Conservation (phyloP, 805 yeast genomes). For the Wickerhamomyces subpelliculosus region DNA sequence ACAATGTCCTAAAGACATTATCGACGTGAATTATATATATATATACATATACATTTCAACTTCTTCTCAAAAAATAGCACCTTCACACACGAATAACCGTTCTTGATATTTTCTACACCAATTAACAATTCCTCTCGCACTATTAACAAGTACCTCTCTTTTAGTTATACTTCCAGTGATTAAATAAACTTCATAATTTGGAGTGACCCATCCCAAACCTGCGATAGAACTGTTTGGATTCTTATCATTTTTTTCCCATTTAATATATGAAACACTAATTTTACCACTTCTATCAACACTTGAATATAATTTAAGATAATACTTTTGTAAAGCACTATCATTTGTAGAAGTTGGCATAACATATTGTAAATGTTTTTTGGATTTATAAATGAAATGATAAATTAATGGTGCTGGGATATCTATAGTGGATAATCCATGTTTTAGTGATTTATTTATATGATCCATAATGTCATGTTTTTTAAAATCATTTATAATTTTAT, state of each 20-base stretch:
- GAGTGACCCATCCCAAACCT: slow-evolving; percentile 50
- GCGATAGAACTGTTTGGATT: slow-evolving; percentile 17
- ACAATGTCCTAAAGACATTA: too few relatives aligned
- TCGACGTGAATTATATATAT: neutral
- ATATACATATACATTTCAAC: neutral
- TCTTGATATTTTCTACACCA: slow-evolving; percentile 76
- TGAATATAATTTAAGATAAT: slow-evolving; percentile 17
- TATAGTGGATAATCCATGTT: slow-evolving; percentile 36
- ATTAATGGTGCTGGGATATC: slow-evolving; percentile 53
- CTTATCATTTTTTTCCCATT: slow-evolving; percentile 28
- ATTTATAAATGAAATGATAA: slow-evolving; percentile 77
- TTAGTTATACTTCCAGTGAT: slow-evolving; percentile 52
- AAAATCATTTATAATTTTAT: slow-evolving; percentile 39
- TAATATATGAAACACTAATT: slow-evolving; percentile 39
- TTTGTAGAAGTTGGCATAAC: slow-evolving; percentile 28
- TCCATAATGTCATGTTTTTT: slow-evolving; percentile 28
- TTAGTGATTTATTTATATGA: slow-evolving; percentile 28
- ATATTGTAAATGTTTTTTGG: slow-evolving; percentile 61
- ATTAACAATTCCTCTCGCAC: slow-evolving; percentile 56
- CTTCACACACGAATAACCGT: slow-evolving; percentile 67
- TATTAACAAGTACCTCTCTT: slow-evolving; percentile 48
- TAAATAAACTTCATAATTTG: slow-evolving; percentile 55
- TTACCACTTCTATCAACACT: slow-evolving; percentile 24
- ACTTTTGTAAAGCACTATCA: slow-evolving; percentile 12
- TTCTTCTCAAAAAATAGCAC: slow-evolving; percentile 46